Percentiles rank a stretch among this genome's conserved stretches.
phyloP scores from a whole-genome alignment of 176 grass and related monocot species.

The Phoenix dactylifera region DNA sequence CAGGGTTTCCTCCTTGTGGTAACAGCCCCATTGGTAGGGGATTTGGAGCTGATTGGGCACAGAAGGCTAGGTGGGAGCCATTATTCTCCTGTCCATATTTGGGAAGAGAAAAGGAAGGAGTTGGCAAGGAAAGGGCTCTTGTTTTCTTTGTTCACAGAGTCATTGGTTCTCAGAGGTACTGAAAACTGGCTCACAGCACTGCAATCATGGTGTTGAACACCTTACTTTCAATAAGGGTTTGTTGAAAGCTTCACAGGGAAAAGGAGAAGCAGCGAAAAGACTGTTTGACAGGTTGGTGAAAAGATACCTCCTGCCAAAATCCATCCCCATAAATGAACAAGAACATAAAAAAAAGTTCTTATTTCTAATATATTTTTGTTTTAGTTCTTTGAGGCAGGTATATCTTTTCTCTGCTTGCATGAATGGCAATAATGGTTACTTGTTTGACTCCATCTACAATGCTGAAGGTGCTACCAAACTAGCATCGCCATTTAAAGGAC shows the following conservation, averaged over 20 bases:
- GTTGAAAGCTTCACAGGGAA: too few species aligned
- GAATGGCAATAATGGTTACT: background rate
- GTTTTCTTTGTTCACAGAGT: background rate
- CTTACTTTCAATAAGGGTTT: background rate
- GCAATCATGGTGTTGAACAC: background rate
- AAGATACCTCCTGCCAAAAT: too few species aligned
- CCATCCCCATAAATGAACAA: too few species aligned
- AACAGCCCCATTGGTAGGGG: background rate
- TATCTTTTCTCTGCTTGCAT: background rate
- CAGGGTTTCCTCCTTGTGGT: too few species aligned
- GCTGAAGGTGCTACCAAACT: too few species aligned
- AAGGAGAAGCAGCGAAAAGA: too few species aligned
- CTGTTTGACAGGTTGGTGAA: too few species aligned
- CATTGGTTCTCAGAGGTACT: background rate
- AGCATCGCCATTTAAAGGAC: background rate
- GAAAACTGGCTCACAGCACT: background rate
- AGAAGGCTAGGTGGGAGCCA: background rate
- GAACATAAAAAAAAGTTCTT: too few species aligned
- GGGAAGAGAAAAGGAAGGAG: background rate
- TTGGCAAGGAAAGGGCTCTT: background rate
- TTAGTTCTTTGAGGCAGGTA: too few species aligned
- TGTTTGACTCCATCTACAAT: background rate
- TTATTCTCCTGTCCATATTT: background rate
- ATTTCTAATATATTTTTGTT: too few species aligned
- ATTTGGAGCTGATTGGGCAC: background rate